Percentiles rank a stretch among this genome's conserved stretches.
Conservation (phyloP, 2,329 filamentous ascomycete species). For the Aspergillus fijiensis region DNA sequence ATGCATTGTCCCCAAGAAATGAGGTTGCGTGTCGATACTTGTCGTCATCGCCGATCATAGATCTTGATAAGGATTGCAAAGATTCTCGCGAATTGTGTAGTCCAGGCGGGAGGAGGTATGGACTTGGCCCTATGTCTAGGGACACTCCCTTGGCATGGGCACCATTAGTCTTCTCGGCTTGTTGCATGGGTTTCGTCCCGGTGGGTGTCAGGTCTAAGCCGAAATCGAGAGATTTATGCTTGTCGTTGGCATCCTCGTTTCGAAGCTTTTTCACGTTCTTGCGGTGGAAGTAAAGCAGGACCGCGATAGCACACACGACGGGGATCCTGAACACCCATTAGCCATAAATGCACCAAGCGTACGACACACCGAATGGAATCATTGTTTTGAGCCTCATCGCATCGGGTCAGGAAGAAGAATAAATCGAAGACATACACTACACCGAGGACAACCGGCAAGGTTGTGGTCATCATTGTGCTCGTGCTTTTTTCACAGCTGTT, state of each 20-base stretch:
- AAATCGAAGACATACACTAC: slow-evolving; percentile 59
- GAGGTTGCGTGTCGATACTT: slow-evolving; percentile 69
- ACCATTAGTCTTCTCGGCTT: slow-evolving; percentile 44
- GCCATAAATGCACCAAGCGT: slow-evolving; percentile 2
- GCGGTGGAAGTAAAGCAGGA: slow-evolving; percentile 76
- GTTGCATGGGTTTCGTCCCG: slow-evolving; percentile 57
- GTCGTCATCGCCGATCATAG: slow-evolving; percentile 72
- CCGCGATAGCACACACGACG: slow-evolving; percentile 62
- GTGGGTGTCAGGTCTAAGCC: slow-evolving; percentile 62
- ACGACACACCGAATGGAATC: not conserved
- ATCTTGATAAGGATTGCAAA: slow-evolving; percentile 77
- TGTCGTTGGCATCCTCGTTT: slow-evolving; percentile 79
- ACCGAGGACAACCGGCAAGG: slow-evolving; percentile 66
- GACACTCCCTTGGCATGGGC: slow-evolving; percentile 54
- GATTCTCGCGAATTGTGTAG: slow-evolving; percentile 80
- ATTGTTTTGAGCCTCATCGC: not conserved
- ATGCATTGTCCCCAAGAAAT: slow-evolving; percentile 52
- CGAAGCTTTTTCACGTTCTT: slow-evolving; percentile 70
- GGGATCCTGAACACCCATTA: slow-evolving; percentile 65
- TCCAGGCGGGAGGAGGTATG: slow-evolving; percentile 88
- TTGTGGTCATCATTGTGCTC: slow-evolving; percentile 54
- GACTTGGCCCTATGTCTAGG: slow-evolving; percentile 65
- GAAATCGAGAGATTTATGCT: slow-evolving; percentile 90
- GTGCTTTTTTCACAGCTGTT: slow-evolving; percentile 61
- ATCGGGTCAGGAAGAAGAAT: not conserved